Percentiles rank a stretch among this genome's conserved stretches.
Conservation (phyloP, 306 rosid genomes). For the Acacia confusa region DNA sequence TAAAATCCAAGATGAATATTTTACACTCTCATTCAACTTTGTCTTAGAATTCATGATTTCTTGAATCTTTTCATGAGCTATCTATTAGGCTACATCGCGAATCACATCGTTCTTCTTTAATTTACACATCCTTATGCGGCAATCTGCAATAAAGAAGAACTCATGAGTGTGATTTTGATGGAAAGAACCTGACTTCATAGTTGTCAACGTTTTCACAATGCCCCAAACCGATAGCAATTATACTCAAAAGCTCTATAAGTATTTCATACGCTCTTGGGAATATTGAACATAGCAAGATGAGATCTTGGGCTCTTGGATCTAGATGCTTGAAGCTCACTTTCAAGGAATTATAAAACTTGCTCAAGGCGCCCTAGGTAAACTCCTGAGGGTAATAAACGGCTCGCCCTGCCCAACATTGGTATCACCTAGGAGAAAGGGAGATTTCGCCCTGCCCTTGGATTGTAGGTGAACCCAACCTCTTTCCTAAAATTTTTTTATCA, state of each 20-base stretch:
- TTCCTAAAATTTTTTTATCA: too few relatives aligned
- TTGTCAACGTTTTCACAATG: not conserved
- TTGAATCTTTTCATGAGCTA: not conserved
- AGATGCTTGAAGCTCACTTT: constrained; percentile 22
- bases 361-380: too few relatives aligned
- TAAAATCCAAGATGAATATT: not conserved
- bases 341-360: constrained; percentile 9
- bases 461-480: too few relatives aligned
- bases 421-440: too few relatives aligned
- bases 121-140: not conserved
- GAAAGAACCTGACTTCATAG: not conserved
- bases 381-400: too few relatives aligned
- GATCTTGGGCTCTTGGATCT: not conserved
- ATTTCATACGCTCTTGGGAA: not conserved
- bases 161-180: not conserved
- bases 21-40: not conserved
- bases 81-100: not conserved
- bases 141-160: not conserved
- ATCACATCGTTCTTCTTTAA: not conserved
- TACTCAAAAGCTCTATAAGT: not conserved
- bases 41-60: not conserved
- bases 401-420: too few relatives aligned
- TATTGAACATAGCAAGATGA: not conserved
- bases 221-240: not conserved
- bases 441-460: too few relatives aligned